Percentiles rank a stretch among this genome's conserved stretches.
Evolutionary conservation across 2,329 filamentous ascomycete species (phyloP).

Genomic region (Colletotrichum chrysophilum): DNA sequence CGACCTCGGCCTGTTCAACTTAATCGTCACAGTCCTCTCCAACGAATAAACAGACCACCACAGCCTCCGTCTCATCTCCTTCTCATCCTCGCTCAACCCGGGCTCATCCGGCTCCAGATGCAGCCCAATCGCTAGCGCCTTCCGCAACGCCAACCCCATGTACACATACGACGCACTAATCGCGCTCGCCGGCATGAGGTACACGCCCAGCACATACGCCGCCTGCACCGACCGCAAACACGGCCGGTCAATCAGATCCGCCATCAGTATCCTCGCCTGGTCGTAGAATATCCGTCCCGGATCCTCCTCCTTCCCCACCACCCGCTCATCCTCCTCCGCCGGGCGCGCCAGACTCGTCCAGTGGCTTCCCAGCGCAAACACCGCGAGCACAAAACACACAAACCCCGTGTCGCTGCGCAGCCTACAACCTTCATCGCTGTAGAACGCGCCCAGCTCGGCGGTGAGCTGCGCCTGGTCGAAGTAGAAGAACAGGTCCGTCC

Average conservation of each 20-base stretch:
- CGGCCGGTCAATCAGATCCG: constrained; percentile 37
- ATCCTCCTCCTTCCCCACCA: constrained; percentile 20
- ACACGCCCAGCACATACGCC: constrained; percentile 36
- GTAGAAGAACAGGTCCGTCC: constrained; percentile 33
- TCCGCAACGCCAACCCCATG: constrained; percentile 32
- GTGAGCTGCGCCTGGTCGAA: constrained; percentile 31
- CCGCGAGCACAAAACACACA: constrained; percentile 29
- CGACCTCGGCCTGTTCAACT: constrained; percentile 29
- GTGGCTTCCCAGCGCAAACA: constrained; percentile 37
- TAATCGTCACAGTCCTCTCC: constrained; percentile 28
- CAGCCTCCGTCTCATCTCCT: constrained; percentile 26
- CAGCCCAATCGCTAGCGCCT: constrained; percentile 31
- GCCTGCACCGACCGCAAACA: constrained; percentile 37
- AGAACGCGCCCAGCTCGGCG: constrained; percentile 29
- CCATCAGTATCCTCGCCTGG: constrained; percentile 32
- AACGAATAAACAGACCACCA: constrained; percentile 36
- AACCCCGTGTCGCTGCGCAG: constrained; percentile 28
- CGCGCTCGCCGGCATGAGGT: constrained; percentile 37
- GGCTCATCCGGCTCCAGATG: constrained; percentile 30
- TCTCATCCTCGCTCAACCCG: constrained; percentile 24
- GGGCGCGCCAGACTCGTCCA: constrained; percentile 35
- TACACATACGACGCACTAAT: constrained; percentile 37
- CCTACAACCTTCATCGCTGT: constrained; percentile 22
- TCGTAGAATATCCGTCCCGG: constrained; percentile 34
- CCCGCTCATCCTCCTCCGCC: constrained; percentile 19